Evolutionary conservation across 176 grass and related monocot genomes (phyloP).

Genomic region (Bolboschoenus planiculmis): DNA sequence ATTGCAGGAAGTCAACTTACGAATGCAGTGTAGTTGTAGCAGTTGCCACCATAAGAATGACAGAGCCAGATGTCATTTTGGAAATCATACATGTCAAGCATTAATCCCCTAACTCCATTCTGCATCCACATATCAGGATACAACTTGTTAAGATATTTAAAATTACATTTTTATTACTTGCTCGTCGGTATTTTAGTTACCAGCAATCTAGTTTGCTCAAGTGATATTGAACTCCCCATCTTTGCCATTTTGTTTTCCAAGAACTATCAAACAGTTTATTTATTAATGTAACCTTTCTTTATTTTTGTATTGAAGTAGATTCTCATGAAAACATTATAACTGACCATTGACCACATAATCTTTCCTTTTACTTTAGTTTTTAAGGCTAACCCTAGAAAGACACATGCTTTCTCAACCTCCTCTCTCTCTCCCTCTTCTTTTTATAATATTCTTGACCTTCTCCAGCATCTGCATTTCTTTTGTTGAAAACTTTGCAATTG

Average conservation of each 20-base stretch:
- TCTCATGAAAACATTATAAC: not conserved
- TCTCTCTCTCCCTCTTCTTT: not conserved
- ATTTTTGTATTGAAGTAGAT: not conserved
- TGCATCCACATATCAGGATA: conserved; percentile 19
- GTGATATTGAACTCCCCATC: not conserved
- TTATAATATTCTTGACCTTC: not conserved
- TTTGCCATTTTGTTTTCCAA: too few relatives aligned
- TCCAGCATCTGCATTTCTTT: not conserved
- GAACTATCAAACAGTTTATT: too few relatives aligned
- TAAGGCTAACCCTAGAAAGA: not conserved
- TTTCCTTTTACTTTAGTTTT: not conserved
- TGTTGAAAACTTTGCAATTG: not conserved
- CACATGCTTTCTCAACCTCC: not conserved
- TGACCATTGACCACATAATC: not conserved
- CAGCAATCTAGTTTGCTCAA: not conserved
- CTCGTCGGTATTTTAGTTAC: not conserved
- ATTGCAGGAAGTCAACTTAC: conserved; percentile 38
- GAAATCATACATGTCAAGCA: conserved; percentile 99
- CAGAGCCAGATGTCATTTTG: conserved; percentile 71
- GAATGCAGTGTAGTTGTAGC: conserved; percentile 89
- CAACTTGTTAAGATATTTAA: not conserved
- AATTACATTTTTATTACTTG: not conserved
- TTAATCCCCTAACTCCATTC: conserved; percentile 83
- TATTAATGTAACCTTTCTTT: not conserved
- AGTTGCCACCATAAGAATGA: conserved; percentile 74